Conservation (phyloP, 352 stramenopile genomes). For the Phytophthora capsici region DNA sequence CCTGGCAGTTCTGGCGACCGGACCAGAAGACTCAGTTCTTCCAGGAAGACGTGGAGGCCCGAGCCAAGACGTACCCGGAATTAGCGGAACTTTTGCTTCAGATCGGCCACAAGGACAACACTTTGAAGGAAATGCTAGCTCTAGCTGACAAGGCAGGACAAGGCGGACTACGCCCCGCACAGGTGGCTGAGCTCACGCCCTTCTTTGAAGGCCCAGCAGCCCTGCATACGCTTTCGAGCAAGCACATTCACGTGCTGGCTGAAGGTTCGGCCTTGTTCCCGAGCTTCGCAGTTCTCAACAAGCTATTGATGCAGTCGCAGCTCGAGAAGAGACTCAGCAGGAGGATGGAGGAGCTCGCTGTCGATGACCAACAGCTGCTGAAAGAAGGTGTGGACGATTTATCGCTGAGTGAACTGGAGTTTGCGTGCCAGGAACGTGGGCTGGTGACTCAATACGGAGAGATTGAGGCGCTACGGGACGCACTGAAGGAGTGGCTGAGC, state of each 20-base stretch:
- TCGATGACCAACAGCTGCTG: conserved; percentile 80
- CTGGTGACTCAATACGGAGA: conserved; percentile 76
- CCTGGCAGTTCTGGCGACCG: conserved; percentile 87
- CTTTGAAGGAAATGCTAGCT: conserved; percentile 56
- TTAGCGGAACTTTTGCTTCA: conserved; percentile 63
- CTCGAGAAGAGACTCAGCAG: conserved; percentile 59
- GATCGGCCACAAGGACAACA: conserved; percentile 67
- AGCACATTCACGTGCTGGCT: conserved; percentile 65
- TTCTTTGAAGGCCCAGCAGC: conserved; percentile 73
- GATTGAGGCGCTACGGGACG: conserved; percentile 55
- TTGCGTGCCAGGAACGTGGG: conserved; percentile 83
- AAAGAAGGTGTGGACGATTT: conserved; percentile 73
- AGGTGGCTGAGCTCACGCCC: conserved; percentile 63
- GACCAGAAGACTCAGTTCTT: conserved; percentile 89
- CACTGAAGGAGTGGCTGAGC: conserved; percentile 72
- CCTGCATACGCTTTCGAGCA: conserved; percentile 46
- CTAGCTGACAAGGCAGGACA: conserved; percentile 16
- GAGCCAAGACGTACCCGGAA: conserved; percentile 65
- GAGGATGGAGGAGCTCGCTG: conserved; percentile 64
- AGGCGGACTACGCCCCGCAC: conserved; percentile 49
- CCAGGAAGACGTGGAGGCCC: conserved; percentile 57
- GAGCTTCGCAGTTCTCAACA: conserved; percentile 59
- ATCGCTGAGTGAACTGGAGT: conserved; percentile 82
- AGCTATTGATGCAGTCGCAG: conserved; percentile 44
- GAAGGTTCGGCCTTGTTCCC: conserved; percentile 62